Conservation (phyloP, 129 eudicot genomes). For the Pseudognaphalium luteoalbum region DNA sequence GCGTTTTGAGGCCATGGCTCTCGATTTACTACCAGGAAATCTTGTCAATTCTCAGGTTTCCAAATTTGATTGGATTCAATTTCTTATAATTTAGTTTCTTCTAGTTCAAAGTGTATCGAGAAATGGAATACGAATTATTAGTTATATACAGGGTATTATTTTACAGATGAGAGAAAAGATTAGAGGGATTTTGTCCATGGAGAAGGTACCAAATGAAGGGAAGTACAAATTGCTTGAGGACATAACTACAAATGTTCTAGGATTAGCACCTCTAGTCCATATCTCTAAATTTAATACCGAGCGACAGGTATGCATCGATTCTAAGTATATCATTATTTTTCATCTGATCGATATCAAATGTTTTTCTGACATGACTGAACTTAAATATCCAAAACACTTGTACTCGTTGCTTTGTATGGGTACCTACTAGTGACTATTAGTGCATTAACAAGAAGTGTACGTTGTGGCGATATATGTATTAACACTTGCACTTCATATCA, state of each 20-base stretch:
- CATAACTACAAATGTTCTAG: not conserved
- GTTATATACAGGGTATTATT: not conserved
- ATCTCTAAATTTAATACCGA: slow-evolving; percentile 40
- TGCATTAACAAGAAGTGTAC: not conserved
- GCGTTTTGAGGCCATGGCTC: slow-evolving; percentile 47
- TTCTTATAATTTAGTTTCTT: not conserved
- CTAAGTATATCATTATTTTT: too few relatives aligned
- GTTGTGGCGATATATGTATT: too few relatives aligned
- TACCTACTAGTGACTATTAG: too few relatives aligned
- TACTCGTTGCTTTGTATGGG: too few relatives aligned
- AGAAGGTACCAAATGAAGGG: slow-evolving; percentile 3
- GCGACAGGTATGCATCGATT: slow-evolving; percentile 22
- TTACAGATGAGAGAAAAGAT: slow-evolving; percentile 50
- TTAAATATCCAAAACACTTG: too few relatives aligned
- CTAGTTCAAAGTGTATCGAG: not conserved
- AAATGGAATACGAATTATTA: not conserved
- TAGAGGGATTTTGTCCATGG: slow-evolving; percentile 12
- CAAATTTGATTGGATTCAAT: not conserved
- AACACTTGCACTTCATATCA: too few relatives aligned
- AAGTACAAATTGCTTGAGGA: slow-evolving; percentile 6
- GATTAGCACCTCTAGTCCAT: slow-evolving; percentile 33
- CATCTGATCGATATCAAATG: too few relatives aligned
- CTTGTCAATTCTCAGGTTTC: slow-evolving; percentile 63
- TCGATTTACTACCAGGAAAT: slow-evolving; percentile 50
- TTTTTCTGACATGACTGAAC: too few relatives aligned